Evolutionary conservation across 768 basidiomycete genomes (phyloP).

Genomic region (Thelephora ganbajun): DNA sequence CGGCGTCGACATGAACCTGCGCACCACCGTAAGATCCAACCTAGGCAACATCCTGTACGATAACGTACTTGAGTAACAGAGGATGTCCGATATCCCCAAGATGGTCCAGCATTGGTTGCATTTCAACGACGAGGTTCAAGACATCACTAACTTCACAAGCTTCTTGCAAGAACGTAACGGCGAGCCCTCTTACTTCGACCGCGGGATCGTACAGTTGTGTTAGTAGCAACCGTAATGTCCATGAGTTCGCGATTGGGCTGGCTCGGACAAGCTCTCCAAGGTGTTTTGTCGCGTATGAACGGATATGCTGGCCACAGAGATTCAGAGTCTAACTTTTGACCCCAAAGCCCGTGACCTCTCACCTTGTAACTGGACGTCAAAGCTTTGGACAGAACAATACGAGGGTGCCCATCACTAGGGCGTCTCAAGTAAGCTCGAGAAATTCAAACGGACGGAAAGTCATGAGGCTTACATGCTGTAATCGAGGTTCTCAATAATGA

Average conservation of each 20-base stretch:
- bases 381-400: slow-evolving; percentile 88
- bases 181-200: slow-evolving; percentile 79
- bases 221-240: slow-evolving; percentile 82
- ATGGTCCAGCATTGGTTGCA: slow-evolving; percentile 93
- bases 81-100: slow-evolving; percentile 87
- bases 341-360: slow-evolving; percentile 4
- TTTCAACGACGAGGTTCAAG: slow-evolving; percentile 81
- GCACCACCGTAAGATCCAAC: background rate
- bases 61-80: slow-evolving; percentile 65
- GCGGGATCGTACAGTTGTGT: slow-evolving; percentile 94
- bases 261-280: slow-evolving; percentile 69
- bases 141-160: slow-evolving; percentile 77
- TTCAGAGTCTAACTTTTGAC: background rate
- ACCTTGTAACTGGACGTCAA: slow-evolving; percentile 89
- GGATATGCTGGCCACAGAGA: slow-evolving; percentile 47
- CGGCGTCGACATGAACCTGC: slow-evolving; percentile 86
- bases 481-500: slow-evolving; percentile 83
- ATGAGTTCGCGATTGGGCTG: slow-evolving; percentile 53
- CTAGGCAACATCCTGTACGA: background rate
- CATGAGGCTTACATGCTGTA: slow-evolving; percentile 59
- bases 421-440: slow-evolving; percentile 6
- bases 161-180: slow-evolving; percentile 80
- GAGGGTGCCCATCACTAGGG: slow-evolving; percentile 80
- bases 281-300: slow-evolving; percentile 79
- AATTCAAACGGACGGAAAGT: slow-evolving; percentile 1